Evolutionary conservation across 2,329 filamentous ascomycete species (phyloP), one percentile per base, ranked within the genome.

Genomic region (Paraphoma sp.): DNA sequence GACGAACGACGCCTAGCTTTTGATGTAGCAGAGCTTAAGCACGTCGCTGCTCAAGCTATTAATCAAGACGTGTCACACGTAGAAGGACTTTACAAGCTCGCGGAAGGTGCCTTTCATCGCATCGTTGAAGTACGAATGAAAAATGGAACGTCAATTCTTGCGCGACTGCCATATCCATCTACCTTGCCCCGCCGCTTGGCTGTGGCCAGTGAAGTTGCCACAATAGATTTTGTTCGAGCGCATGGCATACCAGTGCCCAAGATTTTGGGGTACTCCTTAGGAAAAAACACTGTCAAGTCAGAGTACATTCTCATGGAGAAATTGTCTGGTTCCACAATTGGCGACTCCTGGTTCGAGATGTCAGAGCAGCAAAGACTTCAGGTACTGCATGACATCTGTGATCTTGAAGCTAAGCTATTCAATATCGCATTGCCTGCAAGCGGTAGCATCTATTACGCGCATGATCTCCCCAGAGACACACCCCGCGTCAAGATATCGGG

Each of bases 151-250:
- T 60, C 56, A 30, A 51, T 77, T 30, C 45, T 78, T 43, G 72
- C 69, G 6, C 65, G 71, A 18, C 57, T 78, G 11, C 76, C 74
- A 2, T 77, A 77, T 53, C 70, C 70, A 3, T 63, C 57, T 6
- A 73, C 74, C 28, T 57, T 68, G 11, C 60, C 71, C 16, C 53
- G 67, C 48, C 58, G 54, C n/a, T 55, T 69, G 30, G 70, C 69
- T 18, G 69, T 73, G 11, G 74, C 73, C n/a, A 77, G 75, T 58
- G 73, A 78, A 57, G 75, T 76, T n/a, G 75, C 76, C 33, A 77
- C 73, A 2, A 54, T 75, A 55, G 67, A 65, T 18, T 69, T 72
- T 59, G 53, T 74, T n/a, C 74, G 69, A 9, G 42, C 47, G 3
- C 58, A 67, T 48, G 67, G 60, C 1, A 58, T 76, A 11, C 65